Percentiles rank a stretch among this genome's conserved stretches.
Evolutionary conservation across 768 basidiomycete species (phyloP).

Genomic region (Terana coerulea): DNA sequence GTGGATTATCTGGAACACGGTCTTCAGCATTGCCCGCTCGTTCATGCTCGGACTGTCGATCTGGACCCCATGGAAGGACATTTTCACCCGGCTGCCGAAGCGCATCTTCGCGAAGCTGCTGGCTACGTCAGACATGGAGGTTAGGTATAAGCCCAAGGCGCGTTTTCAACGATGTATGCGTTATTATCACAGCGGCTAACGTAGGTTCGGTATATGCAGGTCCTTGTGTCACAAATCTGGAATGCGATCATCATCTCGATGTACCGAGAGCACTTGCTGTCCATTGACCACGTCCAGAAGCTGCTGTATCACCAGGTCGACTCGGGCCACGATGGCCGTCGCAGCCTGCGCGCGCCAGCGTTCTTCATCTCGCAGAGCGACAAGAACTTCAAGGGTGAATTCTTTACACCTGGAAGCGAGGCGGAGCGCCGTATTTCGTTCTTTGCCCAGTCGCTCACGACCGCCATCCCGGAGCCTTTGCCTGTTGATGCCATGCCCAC

Average conservation of each 20-base stretch:
- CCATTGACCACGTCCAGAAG: conserved; percentile 98
- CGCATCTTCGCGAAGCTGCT: conserved; percentile 94
- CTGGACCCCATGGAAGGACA: conserved; percentile 99
- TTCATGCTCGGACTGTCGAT: conserved; percentile 93
- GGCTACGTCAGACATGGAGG: conserved; percentile 93
- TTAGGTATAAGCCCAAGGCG: conserved; percentile 99
- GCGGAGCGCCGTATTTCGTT: conserved; percentile 98
- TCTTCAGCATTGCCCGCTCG: conserved; percentile 82
- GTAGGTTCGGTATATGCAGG: conserved; percentile 39
- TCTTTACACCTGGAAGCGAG: conserved; percentile 93
- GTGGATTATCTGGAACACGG: conserved; percentile 99
- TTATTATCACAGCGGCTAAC: not conserved
- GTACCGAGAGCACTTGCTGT: conserved; percentile 98
- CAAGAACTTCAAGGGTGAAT: conserved; percentile 77
- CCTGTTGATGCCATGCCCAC: conserved; percentile 99
- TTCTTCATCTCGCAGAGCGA: conserved; percentile 98
- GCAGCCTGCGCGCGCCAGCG: conserved; percentile 90
- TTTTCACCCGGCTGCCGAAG: conserved; percentile 93
- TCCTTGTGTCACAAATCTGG: conserved; percentile 98
- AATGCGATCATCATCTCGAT: conserved; percentile 99
- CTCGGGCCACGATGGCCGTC: conserved; percentile 73
- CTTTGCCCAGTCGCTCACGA: conserved; percentile 97
- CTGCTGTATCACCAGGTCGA: conserved; percentile 97
- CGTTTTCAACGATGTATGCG: conserved; percentile 18
- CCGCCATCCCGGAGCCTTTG: conserved; percentile 87